phyloP scores from a whole-genome alignment of 1,284 basidiomycete genomes.

The Athelia sp. region DNA sequence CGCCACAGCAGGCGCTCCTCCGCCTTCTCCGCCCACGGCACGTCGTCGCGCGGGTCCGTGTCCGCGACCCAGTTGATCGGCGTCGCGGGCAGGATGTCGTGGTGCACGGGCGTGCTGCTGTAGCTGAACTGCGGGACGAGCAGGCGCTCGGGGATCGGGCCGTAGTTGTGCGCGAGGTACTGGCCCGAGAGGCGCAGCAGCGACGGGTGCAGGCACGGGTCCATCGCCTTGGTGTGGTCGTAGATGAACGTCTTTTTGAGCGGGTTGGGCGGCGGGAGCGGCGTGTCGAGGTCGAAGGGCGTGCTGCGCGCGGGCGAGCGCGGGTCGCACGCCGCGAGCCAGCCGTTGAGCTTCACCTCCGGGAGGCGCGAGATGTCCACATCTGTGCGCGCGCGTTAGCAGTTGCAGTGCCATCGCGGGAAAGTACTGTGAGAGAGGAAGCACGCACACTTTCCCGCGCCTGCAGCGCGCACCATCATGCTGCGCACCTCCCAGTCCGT shows the following conservation, averaged over 20 bases:
- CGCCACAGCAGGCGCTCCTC: conserved; percentile 60
- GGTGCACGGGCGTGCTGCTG: conserved; percentile 51
- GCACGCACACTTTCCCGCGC: conserved; percentile 34
- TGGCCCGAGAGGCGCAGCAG: conserved; percentile 48
- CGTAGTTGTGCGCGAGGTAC: conserved; percentile 46
- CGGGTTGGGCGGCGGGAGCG: conserved; percentile 18
- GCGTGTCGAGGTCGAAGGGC: conserved; percentile 23
- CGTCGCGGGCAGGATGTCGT: conserved; percentile 55
- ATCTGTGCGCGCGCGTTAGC: conserved; percentile 17
- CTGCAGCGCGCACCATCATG: conserved; percentile 34
- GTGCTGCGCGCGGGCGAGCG: conserved; percentile 29
- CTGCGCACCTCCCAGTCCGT: conserved; percentile 36
- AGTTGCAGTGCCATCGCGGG: conserved; percentile 1
- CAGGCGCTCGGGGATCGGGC: conserved; percentile 41
- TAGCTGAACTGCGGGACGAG: conserved; percentile 55
- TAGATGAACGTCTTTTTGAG: conserved; percentile 47
- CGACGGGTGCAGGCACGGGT: conserved; percentile 55
- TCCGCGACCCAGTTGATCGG: conserved; percentile 38
- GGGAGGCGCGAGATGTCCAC: conserved; percentile 31
- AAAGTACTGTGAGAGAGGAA: neutral
- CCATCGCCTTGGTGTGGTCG: conserved; percentile 49
- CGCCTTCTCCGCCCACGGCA: conserved; percentile 49
- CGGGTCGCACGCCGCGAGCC: conserved; percentile 37
- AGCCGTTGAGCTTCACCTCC: conserved; percentile 28
- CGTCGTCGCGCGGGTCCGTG: conserved; percentile 36